phyloP scores from a whole-genome alignment of 371 early-diverging fungal species.

The Haplosporangium sp. region DNA sequence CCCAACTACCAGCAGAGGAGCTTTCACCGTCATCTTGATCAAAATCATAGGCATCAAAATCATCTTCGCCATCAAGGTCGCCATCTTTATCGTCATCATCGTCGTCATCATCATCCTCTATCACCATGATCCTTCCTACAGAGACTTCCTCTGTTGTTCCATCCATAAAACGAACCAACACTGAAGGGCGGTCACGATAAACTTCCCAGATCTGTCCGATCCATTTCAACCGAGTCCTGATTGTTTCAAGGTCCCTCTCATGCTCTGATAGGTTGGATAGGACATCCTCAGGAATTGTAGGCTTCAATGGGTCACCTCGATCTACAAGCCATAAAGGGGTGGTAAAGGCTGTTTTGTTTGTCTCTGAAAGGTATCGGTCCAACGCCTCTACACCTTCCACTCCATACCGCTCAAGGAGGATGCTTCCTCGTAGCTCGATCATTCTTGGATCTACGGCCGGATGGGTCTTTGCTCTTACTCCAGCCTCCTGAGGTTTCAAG shows the following conservation, averaged over 20 bases:
- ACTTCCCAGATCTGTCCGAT: constrained; percentile 59
- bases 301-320: constrained; percentile 36
- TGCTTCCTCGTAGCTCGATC: constrained; percentile 31
- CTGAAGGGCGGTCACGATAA: constrained; percentile 48
- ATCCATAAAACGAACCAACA: constrained; percentile 56
- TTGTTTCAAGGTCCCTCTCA: constrained; percentile 41
- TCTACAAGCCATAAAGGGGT: constrained; percentile 36
- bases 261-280: constrained; percentile 28
- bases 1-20: constrained; percentile 52
- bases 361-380: constrained; percentile 52
- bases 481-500: constrained; percentile 1
- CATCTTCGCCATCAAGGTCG: constrained; percentile 20
- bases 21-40: constrained; percentile 45
- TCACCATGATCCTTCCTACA: constrained; percentile 56
- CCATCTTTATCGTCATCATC: constrained; percentile 28
- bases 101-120: constrained; percentile 51
- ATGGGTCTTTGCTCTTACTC: neutral
- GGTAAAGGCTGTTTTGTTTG: constrained; percentile 39
- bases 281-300: constrained; percentile 31
- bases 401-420: constrained; percentile 44
- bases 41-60: constrained; percentile 46
- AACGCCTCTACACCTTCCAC: constrained; percentile 53
- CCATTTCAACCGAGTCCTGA: constrained; percentile 56
- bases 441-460: constrained; percentile 14
- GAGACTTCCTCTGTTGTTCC: constrained; percentile 48